Evolutionary conservation across 129 eudicot genomes (phyloP).

Genomic region (Artemisia argyi): DNA sequence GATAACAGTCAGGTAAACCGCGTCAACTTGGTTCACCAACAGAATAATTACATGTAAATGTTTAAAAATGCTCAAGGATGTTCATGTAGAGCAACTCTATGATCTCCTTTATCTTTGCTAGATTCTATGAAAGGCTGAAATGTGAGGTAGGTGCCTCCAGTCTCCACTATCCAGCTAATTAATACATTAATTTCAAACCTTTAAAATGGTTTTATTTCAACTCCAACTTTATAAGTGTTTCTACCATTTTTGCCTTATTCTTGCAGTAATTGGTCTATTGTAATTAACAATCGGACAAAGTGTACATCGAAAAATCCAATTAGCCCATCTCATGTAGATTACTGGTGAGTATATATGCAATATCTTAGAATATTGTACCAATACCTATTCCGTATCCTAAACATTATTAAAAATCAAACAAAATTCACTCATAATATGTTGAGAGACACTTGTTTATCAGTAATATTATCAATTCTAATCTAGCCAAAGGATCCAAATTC

Average conservation of each 20-base stretch:
- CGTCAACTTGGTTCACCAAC: not conserved
- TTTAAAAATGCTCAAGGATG: not conserved
- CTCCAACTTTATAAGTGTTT: not conserved
- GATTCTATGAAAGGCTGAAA: not conserved
- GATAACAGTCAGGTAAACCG: not conserved
- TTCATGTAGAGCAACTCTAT: not conserved
- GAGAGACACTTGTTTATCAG: conserved; percentile 4
- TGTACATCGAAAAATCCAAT: not conserved
- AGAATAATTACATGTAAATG: not conserved
- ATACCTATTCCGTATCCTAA: not conserved
- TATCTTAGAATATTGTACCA: not conserved
- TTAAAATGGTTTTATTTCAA: too few species aligned
- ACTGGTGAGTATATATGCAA: not conserved
- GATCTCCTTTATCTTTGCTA: not conserved
- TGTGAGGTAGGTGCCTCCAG: too few species aligned
- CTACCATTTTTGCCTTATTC: not conserved
- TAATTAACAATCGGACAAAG: not conserved
- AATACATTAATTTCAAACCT: too few species aligned
- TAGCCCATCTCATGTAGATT: conserved; percentile 1
- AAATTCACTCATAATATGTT: not conserved
- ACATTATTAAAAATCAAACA: not conserved
- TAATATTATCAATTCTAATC: not conserved
- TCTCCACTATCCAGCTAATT: too few species aligned
- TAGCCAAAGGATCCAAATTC: conserved; percentile 12
- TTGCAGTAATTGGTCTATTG: not conserved